Evolutionary conservation across 192 early-diverging fungal species (phyloP), one percentile per base, ranked within the genome.

Genomic region (Gonapodya prolifera): DNA sequence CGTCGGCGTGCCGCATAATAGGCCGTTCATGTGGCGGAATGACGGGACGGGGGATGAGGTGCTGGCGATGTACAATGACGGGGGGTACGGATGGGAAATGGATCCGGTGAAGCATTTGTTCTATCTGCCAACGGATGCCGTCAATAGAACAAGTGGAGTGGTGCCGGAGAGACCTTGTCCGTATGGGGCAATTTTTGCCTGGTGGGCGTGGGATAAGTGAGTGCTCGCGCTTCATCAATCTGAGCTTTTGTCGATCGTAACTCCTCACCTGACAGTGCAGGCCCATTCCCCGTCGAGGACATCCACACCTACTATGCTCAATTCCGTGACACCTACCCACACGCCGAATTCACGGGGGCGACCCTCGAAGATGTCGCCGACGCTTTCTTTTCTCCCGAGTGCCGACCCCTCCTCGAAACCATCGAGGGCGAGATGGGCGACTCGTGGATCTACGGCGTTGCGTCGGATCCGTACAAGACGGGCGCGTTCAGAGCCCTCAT

Each of bases 401-500:
- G 71, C 71, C 18, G 8, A 30, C 8, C 18, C 8, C 18, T 18
- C 28, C 18, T 73, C 8, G 71, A 73, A 32, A 18, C 32, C 8
- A 13, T 73, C 18, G 71, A 73, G 16, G 71, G 71, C 8, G 71
- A 73, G 71, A 73, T 73, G 71, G 71, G 71, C 8, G 71, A 73
- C 71, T 16, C 71, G 31, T 73, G 71, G 71, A 32, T 73, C 71
- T 73, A 73, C 71, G 71, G 71, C 2, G 13, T 18, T 2, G 71
- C 8, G 18, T 30, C 28, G 28, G 71, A 73, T 73, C 71, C 71
- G 16, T 30, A 32, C 31, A 73, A 32, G 31, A 73, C 18, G 8
- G 18, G 71, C 2, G 71, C 28, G 2, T 73, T 73, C 18, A 18
- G 71, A 8, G 71, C 71, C 2, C 28, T 73, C 16, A 73, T 30